These are phyloP conservation scores for Crucibulum laeve DNA, from an alignment of 768 basidiomycete species.

Conservation along the genomic window DNA sequence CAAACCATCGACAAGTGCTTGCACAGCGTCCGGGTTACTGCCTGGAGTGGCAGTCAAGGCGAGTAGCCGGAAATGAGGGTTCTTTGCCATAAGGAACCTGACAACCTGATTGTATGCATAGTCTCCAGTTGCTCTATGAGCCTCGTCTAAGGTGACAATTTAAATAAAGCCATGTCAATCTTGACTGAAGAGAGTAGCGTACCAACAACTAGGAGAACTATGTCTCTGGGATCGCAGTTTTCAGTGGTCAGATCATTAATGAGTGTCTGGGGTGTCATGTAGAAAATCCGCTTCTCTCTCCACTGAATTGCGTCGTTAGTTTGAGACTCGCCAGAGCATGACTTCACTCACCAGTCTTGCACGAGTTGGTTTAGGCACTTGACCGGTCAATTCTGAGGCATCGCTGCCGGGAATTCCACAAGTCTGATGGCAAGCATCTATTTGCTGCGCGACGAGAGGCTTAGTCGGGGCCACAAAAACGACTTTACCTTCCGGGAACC, in stretches of 20 bases:
- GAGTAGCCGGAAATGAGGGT: slow-evolving; percentile 88
- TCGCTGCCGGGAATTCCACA: slow-evolving; percentile 91
- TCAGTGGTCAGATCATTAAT: slow-evolving; percentile 77
- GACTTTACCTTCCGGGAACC: slow-evolving; percentile 90
- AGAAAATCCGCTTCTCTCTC: slow-evolving; percentile 82
- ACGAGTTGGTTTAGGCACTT: slow-evolving; percentile 50
- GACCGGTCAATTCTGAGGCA: slow-evolving; percentile 84
- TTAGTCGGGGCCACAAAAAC: slow-evolving; percentile 96
- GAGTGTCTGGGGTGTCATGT: slow-evolving; percentile 95
- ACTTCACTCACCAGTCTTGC: slow-evolving; percentile 49
- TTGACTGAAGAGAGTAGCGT: slow-evolving; percentile 9
- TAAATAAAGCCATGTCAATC: neutral
- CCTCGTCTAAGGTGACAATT: slow-evolving; percentile 64
- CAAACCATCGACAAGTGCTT: slow-evolving; percentile 84
- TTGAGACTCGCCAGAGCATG: neutral
- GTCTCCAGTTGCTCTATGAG: slow-evolving; percentile 89
- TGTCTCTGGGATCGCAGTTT: slow-evolving; percentile 72
- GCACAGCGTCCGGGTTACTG: slow-evolving; percentile 79
- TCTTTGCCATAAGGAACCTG: slow-evolving; percentile 89
- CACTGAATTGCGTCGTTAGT: slow-evolving; percentile 41
- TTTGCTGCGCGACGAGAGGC: slow-evolving; percentile 93
- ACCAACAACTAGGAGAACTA: slow-evolving; percentile 90
- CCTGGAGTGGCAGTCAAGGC: slow-evolving; percentile 97
- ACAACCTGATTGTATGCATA: slow-evolving; percentile 91
- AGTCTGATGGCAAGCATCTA: slow-evolving; percentile 86